These are phyloP conservation scores for Neonectria ditissima DNA, from an alignment of 2,329 filamentous ascomycete genomes.

Conservation along the genomic window DNA sequence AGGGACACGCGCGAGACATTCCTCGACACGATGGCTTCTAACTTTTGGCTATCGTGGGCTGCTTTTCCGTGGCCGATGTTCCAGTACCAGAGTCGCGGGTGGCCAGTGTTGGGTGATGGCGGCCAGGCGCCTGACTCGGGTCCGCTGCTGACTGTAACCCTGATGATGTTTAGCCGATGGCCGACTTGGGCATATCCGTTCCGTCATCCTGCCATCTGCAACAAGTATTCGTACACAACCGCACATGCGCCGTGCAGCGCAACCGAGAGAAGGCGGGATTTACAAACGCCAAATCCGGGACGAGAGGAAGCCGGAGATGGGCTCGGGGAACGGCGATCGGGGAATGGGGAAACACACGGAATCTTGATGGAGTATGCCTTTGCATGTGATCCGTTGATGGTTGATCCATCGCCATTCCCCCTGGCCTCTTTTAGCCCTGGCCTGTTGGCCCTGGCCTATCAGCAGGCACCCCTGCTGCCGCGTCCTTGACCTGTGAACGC, in stretches of 20 bases:
- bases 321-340: not conserved
- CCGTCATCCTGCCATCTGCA: not conserved
- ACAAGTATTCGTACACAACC: not conserved
- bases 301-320: not conserved
- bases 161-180: slow-evolving; percentile 1
- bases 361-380: slow-evolving; percentile 25
- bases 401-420: slow-evolving; percentile 19
- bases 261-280: not conserved
- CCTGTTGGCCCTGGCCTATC: slow-evolving; percentile 11
- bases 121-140: slow-evolving; percentile 21
- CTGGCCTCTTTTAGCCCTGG: slow-evolving; percentile 14
- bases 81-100: not conserved
- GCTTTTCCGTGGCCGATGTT: not conserved
- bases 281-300: not conserved
- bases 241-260: not conserved
- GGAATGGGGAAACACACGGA: slow-evolving; percentile 8
- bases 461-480: slow-evolving; percentile 6
- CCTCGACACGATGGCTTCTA: not conserved
- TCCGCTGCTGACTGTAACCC: not conserved
- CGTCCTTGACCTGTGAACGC: slow-evolving; percentile 15
- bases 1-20: slow-evolving; percentile 14
- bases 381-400: slow-evolving; percentile 41
- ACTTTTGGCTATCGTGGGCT: not conserved
- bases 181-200: not conserved
- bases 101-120: not conserved